Base-by-base conservation (phyloP, 2,329 filamentous ascomycete species). In the Colletotrichum limetticola region DNA sequence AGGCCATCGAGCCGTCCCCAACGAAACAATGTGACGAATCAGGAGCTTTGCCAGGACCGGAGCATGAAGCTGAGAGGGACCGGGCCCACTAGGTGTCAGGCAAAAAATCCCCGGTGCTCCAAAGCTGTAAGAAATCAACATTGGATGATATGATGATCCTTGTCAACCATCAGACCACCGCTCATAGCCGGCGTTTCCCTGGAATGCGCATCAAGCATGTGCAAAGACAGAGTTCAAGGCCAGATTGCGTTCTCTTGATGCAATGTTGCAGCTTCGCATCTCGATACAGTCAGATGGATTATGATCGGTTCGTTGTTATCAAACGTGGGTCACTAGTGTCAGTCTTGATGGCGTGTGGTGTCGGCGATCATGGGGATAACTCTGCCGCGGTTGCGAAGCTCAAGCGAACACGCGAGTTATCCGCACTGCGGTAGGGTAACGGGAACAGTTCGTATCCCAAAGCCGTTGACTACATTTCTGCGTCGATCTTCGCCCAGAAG, bases 121-220 rank as follows among this genome's bases (percentile, higher is more conserved):
- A 62, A 65, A 70, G 32, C 70, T 72, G 71, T 67, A 71, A 71
- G 68, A 74, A 66, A 62, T 62, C 56, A 59, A 66, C 57, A 59
- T 66, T 71, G 37, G 49, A 74, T 67, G 68, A 72, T 71, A 61
- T 74, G 71, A 74, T 71, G 24, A 66, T 66, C 67, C 61, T 66
- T 35, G 69, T 55, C 32, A 28, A 7, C 60, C n/a, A 66, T 74
- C 71, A 71, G 67, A 49, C 67, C 71, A 74, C 62, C 35, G 11
- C 22, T 22, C 37, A 37, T 11, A 32, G 46, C 52, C 26, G 42
- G 35, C 35, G 19, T 32, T 11, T 14, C 56, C 60, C 35, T 42
- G 30, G 9, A 46, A 52, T 46, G 19, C 42, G 24, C 60, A 55
- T 58, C 42, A 55, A 49, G 53, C 30, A 53, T 62, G 59, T 57